Conservation (phyloP, 176 grass and related monocot species). For the Pharus latifolius region DNA sequence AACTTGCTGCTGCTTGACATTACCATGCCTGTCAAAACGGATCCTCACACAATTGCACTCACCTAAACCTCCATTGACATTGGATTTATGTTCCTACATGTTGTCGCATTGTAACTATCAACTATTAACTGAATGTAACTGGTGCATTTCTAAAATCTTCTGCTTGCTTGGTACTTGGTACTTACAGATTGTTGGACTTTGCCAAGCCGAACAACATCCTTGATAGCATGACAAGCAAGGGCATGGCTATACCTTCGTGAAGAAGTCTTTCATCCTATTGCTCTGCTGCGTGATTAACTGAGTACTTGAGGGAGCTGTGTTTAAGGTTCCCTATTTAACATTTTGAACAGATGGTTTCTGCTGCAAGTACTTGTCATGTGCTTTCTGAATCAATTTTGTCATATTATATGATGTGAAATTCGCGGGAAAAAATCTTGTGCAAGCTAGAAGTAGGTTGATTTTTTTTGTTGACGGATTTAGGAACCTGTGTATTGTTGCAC, state of each 20-base stretch:
- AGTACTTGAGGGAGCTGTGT: background rate
- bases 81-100: background rate
- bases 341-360: constrained; percentile 26
- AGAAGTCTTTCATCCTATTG: background rate
- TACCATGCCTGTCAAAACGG: too few relatives aligned
- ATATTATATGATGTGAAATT: background rate
- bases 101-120: too few relatives aligned
- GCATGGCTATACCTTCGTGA: constrained; percentile 61
- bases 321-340: background rate
- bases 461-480: too few relatives aligned
- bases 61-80: background rate
- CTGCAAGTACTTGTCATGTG: background rate
- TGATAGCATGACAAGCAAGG: constrained; percentile 85
- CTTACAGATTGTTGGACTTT: constrained; percentile 92
- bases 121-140: background rate
- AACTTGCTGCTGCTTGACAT: background rate
- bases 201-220: constrained; percentile 95
- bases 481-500: too few relatives aligned
- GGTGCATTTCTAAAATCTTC: background rate
- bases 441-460: too few relatives aligned
- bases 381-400: background rate
- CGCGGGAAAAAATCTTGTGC: background rate
- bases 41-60: background rate
- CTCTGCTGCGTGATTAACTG: too few relatives aligned
- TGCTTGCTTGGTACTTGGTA: background rate